Conservation (phyloP, 305 asterid species). For the Fraxinus albicans region DNA sequence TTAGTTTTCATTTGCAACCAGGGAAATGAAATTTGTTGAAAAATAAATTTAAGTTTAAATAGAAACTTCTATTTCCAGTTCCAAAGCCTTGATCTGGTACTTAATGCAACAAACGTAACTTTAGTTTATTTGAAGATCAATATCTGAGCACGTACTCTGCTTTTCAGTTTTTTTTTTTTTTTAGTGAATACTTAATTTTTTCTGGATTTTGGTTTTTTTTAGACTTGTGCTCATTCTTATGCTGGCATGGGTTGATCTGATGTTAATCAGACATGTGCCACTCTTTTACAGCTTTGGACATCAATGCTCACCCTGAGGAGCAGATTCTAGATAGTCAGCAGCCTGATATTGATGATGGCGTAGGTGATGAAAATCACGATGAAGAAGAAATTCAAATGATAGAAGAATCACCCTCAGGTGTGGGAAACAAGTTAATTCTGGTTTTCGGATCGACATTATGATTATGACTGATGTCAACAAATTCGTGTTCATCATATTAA, state of each 20-base stretch:
- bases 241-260: conserved; percentile 40
- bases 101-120: background rate
- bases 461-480: background rate
- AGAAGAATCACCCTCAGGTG: conserved; percentile 83
- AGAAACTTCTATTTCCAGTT: background rate
- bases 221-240: conserved; percentile 14
- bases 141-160: background rate
- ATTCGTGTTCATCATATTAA: background rate
- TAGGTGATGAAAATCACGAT: conserved; percentile 61
- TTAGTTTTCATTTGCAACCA: background rate
- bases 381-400: conserved; percentile 74
- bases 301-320: conserved; percentile 76
- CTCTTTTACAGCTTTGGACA: conserved; percentile 97
- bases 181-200: background rate
- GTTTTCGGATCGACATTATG: background rate
- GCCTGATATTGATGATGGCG: conserved; percentile 69
- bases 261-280: conserved; percentile 83
- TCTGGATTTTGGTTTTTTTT: background rate
- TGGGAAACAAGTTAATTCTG: background rate
- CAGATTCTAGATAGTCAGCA: conserved; percentile 62
- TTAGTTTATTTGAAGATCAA: background rate
- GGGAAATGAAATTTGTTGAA: background rate
- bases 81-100: background rate
- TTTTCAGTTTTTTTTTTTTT: background rate
- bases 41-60: background rate